Base-by-base conservation (phyloP, 1,284 basidiomycete genomes). In the Cutaneotrichosporon mucoides region DNA sequence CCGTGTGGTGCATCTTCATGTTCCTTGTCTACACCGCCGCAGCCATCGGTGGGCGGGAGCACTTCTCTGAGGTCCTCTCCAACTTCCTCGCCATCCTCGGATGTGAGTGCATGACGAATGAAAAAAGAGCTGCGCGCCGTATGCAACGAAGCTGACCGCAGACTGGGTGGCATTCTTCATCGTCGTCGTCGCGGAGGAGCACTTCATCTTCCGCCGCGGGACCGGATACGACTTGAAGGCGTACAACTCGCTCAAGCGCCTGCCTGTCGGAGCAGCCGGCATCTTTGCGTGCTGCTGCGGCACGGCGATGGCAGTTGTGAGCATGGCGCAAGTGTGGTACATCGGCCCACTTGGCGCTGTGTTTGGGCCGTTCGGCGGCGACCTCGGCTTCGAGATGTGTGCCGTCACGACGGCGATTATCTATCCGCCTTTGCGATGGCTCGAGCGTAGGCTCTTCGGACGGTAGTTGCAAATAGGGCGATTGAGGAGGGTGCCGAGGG, bases 41-140 rank as follows among this genome's bases (percentile, higher is more conserved):
- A 0, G 84, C 84, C 13, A 82, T 87, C 49, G 84, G 82, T 3
- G 86, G 86, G 2, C 81, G 84, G 45, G 81, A 83, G 59, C 83
- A 84, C 68, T 86, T 88, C 70, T 82, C 82, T 44, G 78, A 77
- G 44, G 84, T 86, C 49, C 78, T 88, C 5, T 74, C 70, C 16
- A 75, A 86, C 59, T 79, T 79, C 59, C 67, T 85, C 37, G 75
- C 81, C 16, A 81, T 87, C 53, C 75, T 86, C 33, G 82, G 83
- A n/a, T 87, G 88, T 87, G 85, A 85, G 80, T 81, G n/a, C n/a
- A 2, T 24, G 24, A 24, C 24, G 24, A 3, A 24, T 24, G 24
- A 24, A 24, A 24, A 2, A 24, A 16, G 12, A 16, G 37, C 10
- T 9, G 15, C 38, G 5, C 3, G 24, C 24, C 24, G 24, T 24